A percentile compares a stretch with the other conserved stretches of the same genome.
These are phyloP conservation scores for Geranium rotundifolium DNA, from an alignment of 345 rosid genomes.

Conservation along the genomic window DNA sequence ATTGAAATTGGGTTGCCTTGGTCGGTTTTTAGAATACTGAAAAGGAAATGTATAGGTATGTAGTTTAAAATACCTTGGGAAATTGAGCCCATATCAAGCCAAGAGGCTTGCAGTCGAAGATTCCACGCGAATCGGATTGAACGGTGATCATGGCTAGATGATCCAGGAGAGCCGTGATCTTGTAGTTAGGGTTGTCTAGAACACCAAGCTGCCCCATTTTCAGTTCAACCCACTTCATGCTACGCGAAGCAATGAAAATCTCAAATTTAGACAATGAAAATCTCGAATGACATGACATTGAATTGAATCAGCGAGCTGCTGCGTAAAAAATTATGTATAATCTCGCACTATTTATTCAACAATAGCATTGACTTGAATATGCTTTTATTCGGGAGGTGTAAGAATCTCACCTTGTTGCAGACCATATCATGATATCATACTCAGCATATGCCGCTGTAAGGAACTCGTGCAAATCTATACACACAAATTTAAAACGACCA, in stretches of 20 bases:
- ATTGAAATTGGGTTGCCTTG: too few relatives aligned
- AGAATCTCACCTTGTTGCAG: slow-evolving; percentile 69
- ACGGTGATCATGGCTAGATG: slow-evolving; percentile 92
- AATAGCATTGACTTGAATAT: too few relatives aligned
- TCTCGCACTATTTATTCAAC: too few relatives aligned
- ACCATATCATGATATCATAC: slow-evolving; percentile 95
- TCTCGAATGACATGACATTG: too few relatives aligned
- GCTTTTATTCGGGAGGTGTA: neutral
- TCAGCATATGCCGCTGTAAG: slow-evolving; percentile 81
- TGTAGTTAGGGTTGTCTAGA: slow-evolving; percentile 70
- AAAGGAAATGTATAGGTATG: neutral
- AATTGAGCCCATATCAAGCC: slow-evolving; percentile 85
- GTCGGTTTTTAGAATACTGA: too few relatives aligned
- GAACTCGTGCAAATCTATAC: slow-evolving; percentile 92
- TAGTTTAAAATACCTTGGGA: slow-evolving; percentile 44
- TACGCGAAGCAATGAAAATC: too few relatives aligned
- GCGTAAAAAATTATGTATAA: too few relatives aligned
- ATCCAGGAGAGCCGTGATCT: slow-evolving; percentile 88
- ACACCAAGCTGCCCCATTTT: slow-evolving; percentile 99
- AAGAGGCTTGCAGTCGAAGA: slow-evolving; percentile 90
- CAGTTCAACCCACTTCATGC: slow-evolving; percentile 98
- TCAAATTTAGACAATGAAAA: neutral
- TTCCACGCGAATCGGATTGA: slow-evolving; percentile 73
- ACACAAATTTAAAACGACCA: neutral
- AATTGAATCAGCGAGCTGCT: too few relatives aligned